Evolutionary conservation across 2,329 filamentous ascomycete species (phyloP), one percentile per base, ranked within the genome.

Genomic region (Ophiostoma piceae): DNA sequence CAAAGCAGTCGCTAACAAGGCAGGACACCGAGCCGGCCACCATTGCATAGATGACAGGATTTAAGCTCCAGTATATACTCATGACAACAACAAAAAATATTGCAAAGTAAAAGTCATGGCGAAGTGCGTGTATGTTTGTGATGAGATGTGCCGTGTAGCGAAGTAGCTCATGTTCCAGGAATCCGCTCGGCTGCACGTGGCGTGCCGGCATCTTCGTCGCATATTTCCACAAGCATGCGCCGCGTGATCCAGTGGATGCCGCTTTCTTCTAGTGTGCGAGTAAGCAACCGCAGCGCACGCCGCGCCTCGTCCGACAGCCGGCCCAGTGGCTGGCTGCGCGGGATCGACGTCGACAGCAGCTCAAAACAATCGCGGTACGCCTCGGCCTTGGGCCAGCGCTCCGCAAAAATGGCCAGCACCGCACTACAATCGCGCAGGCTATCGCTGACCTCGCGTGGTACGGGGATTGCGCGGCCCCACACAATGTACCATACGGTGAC

Each of bases 301-400:
- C 60, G 65, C 8, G 51, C 54, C 6, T 69, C 67, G 35, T 26
- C 35, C 2, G 70, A 51, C 16, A 69, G 26, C 29, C 29, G 19
- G 11, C 70, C 70, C 8, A 54, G 47, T 2, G 70, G 70, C 47
- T 68, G 43, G 64, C 70, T 51, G 3, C 67, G 70, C 7, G 70
- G 70, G 6, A 71, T 67, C 8, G 70, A 22, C 6, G 67, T 54
- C 1, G 75, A 74, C 7, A 79, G 72, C 2, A 78, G 71, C 26
- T 79, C 78, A 67, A 80, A 79, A 2, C 77, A 76, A 67, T 80
- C 78, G n/a, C 77, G 69, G 16, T 79, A 65, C 12, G 76, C 77
- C 29, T 79, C 76, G 0, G 77, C 76, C 69, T 77, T 76, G 8
- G 78, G 75, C 78, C 79, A 79, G 0, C 75, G 75, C 68, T 79